phyloP scores from a whole-genome alignment of 1,284 basidiomycete species.

The Trichosporon ovoides region DNA sequence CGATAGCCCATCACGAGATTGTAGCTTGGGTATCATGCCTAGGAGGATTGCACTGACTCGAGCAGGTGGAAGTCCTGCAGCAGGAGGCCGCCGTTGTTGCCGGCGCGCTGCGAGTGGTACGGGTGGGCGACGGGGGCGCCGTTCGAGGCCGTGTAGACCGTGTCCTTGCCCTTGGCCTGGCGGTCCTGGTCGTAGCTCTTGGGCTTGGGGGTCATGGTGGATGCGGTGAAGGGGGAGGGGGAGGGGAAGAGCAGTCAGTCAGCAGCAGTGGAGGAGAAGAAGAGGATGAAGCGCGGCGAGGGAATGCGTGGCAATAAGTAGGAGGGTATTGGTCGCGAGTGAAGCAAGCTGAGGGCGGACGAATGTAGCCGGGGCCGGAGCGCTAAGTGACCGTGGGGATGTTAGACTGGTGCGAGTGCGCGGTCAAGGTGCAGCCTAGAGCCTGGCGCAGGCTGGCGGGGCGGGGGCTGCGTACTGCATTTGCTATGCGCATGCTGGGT shows the following conservation, averaged over 20 bases:
- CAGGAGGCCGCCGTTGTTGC: constrained; percentile 70
- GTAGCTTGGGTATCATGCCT: neutral
- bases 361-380: neutral
- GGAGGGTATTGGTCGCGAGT: neutral
- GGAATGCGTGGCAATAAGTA: neutral
- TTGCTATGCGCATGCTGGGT: no score
- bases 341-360: neutral
- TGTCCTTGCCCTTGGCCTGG: constrained; percentile 2
- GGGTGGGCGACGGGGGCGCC: constrained; percentile 61
- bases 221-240: neutral
- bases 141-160: constrained; percentile 72
- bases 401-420: neutral
- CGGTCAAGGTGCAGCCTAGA: no score
- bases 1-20: no score
- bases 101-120: constrained; percentile 68
- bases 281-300: neutral
- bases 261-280: neutral
- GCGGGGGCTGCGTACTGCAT: no score
- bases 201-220: neutral
- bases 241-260: neutral
- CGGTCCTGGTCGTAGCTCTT: constrained; percentile 10
- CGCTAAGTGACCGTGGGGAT: neutral
- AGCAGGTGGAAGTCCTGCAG: constrained; percentile 60
- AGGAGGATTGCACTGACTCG: constrained; percentile 49
- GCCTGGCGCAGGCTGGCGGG: no score